Conservation (phyloP, 208 protist species). For the Trypanosoma boissoni region DNA sequence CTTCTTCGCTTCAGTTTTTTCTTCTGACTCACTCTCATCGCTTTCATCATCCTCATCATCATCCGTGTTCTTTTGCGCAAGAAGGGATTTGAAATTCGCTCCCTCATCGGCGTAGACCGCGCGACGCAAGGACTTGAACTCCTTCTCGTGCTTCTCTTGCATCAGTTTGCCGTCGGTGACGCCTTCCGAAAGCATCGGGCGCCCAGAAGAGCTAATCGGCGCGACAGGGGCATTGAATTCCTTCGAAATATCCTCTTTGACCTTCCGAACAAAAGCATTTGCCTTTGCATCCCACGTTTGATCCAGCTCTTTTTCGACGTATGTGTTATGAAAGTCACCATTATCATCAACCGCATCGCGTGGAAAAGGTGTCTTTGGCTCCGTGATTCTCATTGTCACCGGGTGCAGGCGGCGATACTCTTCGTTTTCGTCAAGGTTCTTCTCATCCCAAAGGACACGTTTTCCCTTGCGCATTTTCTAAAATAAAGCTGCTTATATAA, state of each 20-base stretch:
- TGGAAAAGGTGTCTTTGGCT: slow-evolving; percentile 85
- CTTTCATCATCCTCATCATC: slow-evolving; percentile 51
- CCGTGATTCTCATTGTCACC: slow-evolving; percentile 81
- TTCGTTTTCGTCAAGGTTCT: slow-evolving; percentile 75
- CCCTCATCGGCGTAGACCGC: slow-evolving; percentile 90
- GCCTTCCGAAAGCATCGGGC: slow-evolving; percentile 57
- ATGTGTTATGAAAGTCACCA: slow-evolving; percentile 6
- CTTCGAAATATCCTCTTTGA: slow-evolving; percentile 51
- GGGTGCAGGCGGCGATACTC: slow-evolving; percentile 82
- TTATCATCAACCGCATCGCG: slow-evolving; percentile 51
- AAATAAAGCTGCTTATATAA: neutral
- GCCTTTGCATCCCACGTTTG: slow-evolving; percentile 62
- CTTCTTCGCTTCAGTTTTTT: neutral
- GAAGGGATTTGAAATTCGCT: slow-evolving; percentile 66
- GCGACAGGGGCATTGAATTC: slow-evolving; percentile 32
- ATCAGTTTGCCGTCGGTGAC: slow-evolving; percentile 55
- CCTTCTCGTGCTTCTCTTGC: slow-evolving; percentile 39
- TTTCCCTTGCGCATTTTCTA: slow-evolving; percentile 30
- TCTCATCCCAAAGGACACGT: slow-evolving; percentile 79
- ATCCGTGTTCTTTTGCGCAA: slow-evolving; percentile 30
- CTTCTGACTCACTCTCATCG: slow-evolving; percentile 11
- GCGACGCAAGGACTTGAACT: slow-evolving; percentile 76
- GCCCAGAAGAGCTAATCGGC: slow-evolving; percentile 44
- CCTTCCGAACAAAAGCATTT: slow-evolving; percentile 57
- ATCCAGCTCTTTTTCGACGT: neutral